These are phyloP conservation scores for Quercus phellos DNA, from an alignment of 331 rosid species.

Conservation along the genomic window DNA sequence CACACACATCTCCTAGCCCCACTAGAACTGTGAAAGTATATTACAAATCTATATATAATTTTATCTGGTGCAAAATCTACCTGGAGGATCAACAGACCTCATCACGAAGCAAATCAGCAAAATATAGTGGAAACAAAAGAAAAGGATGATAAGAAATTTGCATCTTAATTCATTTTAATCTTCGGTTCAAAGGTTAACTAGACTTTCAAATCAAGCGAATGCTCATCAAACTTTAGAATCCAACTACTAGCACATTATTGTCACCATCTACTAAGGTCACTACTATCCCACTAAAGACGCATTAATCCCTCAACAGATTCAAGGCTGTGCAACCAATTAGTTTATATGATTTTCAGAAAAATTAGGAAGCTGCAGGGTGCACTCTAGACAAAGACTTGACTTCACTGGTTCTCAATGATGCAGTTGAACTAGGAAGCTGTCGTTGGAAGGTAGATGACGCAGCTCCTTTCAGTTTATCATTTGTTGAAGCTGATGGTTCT, in stretches of 20 bases:
- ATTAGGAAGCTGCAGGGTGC: neutral
- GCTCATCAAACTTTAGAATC: neutral
- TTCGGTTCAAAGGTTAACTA: neutral
- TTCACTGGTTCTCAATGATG: neutral
- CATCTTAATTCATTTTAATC: neutral
- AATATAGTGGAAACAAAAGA: neutral
- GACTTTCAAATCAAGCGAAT: neutral
- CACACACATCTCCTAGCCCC: too few relatives aligned
- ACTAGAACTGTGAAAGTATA: too few relatives aligned
- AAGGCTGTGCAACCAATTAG: neutral
- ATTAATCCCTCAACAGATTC: neutral
- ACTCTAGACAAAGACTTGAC: neutral
- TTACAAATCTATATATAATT: too few relatives aligned
- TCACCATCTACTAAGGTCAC: neutral
- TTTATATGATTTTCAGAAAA: too few relatives aligned
- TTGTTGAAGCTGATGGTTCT: constrained; percentile 1
- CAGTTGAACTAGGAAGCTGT: neutral
- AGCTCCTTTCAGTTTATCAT: neutral
- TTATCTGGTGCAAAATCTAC: too few relatives aligned
- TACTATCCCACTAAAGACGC: neutral
- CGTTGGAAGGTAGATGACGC: neutral
- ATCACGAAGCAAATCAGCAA: neutral
- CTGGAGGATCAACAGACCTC: neutral
- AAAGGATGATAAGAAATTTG: neutral
- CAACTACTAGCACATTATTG: neutral